Evolutionary conservation across 345 rosid species (phyloP).

Genomic region (Eutrema heterophyllum): DNA sequence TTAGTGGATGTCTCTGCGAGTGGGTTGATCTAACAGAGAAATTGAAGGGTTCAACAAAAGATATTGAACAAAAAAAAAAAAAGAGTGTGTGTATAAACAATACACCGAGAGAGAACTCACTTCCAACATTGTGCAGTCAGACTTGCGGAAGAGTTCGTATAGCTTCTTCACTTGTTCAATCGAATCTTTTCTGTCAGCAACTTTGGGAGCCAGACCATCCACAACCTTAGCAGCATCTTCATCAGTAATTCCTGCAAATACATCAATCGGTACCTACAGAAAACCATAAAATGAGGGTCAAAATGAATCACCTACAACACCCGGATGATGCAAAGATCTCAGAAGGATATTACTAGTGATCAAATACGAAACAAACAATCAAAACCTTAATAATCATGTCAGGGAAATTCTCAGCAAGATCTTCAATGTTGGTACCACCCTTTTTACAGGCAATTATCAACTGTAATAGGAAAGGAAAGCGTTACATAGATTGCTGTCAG

Average conservation of each 20-base stretch:
- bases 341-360: not conserved
- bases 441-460: constrained; percentile 90
- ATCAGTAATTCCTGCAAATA: constrained; percentile 88
- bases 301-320: constrained; percentile 3
- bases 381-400: constrained; percentile 91
- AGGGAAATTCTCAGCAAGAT: constrained; percentile 97
- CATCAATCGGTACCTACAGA: constrained; percentile 85
- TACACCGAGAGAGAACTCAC: constrained; percentile 42
- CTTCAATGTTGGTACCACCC: constrained; percentile 99
- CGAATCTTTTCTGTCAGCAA: constrained; percentile 69
- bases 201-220: constrained; percentile 87
- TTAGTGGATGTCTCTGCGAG: constrained; percentile 87
- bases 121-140: constrained; percentile 95
- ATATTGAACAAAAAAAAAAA: not conserved
- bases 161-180: constrained; percentile 98
- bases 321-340: not conserved
- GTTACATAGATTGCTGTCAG: not conserved
- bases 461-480: constrained; percentile 38
- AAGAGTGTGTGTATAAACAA: not conserved
- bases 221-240: constrained; percentile 97
- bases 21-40: constrained; percentile 76
- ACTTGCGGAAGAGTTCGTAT: constrained; percentile 72
- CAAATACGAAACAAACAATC: not conserved
- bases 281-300: constrained; percentile 11
- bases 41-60: constrained; percentile 1